These are phyloP conservation scores for Mycena galericulata DNA, from an alignment of 768 basidiomycete genomes.

Conservation along the genomic window DNA sequence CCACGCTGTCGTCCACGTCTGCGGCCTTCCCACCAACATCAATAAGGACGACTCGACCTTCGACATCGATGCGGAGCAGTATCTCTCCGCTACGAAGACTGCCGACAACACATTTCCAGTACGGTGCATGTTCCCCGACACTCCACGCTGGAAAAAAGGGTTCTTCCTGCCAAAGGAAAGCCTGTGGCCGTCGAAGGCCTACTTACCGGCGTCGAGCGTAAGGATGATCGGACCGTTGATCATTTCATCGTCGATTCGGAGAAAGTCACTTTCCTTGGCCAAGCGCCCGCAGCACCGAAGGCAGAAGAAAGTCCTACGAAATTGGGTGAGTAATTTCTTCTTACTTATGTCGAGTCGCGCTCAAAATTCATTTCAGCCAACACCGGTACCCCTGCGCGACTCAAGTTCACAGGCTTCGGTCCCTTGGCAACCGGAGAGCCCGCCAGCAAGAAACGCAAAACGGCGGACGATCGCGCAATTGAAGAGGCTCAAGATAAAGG, in stretches of 20 bases:
- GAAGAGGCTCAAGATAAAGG: neutral
- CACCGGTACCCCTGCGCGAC: conserved; percentile 8
- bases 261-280: conserved; percentile 10
- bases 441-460: neutral
- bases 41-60: conserved; percentile 16
- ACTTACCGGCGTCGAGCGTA: conserved; percentile 4
- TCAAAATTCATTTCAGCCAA: neutral
- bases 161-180: conserved; percentile 2
- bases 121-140: neutral
- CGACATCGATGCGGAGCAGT: conserved; percentile 10
- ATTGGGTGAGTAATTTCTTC: neutral
- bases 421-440: conserved; percentile 2
- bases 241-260: conserved; percentile 17
- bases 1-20: neutral
- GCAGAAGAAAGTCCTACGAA: conserved; percentile 15
- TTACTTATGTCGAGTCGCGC: neutral
- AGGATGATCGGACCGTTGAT: conserved; percentile 14
- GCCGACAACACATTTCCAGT: neutral
- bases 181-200: conserved; percentile 13
- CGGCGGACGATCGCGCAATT: neutral
- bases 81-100: neutral
- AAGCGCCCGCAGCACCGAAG: neutral
- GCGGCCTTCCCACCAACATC: neutral
- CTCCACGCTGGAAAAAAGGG: conserved; percentile 2
- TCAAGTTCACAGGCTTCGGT: conserved; percentile 22